phyloP scores from a whole-genome alignment of 2,329 filamentous ascomycete species.

The Ceratocystis huliohia region DNA sequence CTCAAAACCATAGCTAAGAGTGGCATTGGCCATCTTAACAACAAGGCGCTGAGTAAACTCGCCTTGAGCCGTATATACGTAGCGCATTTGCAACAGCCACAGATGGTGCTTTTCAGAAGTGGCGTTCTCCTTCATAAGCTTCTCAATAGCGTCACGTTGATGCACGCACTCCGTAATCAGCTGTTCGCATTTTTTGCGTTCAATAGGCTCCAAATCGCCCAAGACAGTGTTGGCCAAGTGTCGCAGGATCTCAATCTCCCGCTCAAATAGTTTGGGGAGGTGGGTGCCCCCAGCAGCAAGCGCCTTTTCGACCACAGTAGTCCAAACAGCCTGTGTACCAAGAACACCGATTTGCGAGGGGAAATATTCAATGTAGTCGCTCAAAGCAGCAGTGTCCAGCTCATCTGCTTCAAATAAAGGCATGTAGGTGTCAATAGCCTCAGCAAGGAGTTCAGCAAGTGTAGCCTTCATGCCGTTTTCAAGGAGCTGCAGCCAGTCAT shows the following conservation, averaged over 20 bases:
- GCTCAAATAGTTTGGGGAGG: constrained; percentile 59
- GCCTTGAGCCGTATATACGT: constrained; percentile 67
- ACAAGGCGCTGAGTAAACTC: constrained; percentile 70
- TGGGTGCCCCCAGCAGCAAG: constrained; percentile 58
- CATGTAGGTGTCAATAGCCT: constrained; percentile 72
- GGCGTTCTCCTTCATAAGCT: constrained; percentile 64
- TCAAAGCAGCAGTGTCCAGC: constrained; percentile 58
- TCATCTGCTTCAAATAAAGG: constrained; percentile 60
- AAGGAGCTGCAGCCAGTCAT: constrained; percentile 92
- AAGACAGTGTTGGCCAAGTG: constrained; percentile 81
- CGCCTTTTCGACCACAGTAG: constrained; percentile 67
- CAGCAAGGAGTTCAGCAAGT: constrained; percentile 75
- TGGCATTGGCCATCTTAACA: constrained; percentile 94
- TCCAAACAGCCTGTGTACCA: constrained; percentile 89
- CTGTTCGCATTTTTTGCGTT: constrained; percentile 94
- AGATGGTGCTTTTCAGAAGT: constrained; percentile 66
- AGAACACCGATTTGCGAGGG: constrained; percentile 93
- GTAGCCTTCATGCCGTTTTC: constrained; percentile 91
- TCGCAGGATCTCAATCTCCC: constrained; percentile 72
- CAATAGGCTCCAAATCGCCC: constrained; percentile 72
- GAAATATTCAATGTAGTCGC: constrained; percentile 68
- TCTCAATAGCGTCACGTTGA: constrained; percentile 85
- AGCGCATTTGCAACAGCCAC: constrained; percentile 96
- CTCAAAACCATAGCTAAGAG: constrained; percentile 91
- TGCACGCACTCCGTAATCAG: constrained; percentile 98